Evolutionary conservation across 805 yeast species (phyloP), one percentile per base, ranked within the genome.

Genomic region (Candida rishiriensis): DNA sequence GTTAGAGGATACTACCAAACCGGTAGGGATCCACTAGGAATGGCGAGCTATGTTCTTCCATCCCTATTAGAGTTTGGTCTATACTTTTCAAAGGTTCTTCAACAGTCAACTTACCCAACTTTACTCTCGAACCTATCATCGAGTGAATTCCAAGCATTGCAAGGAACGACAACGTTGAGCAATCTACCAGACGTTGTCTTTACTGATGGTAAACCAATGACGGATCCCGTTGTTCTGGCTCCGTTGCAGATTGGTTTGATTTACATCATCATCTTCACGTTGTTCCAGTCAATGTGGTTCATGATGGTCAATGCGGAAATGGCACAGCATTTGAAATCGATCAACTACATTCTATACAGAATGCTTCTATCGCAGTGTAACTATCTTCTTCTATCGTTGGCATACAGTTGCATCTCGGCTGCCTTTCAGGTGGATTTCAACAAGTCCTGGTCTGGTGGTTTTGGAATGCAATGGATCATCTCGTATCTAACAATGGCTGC

Each of bases 201-300:
- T 18, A 48, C 44, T 3, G 88, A 85, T 55, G 61, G 69, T 28
- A 66, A 70, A n/a, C 85, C 86, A 2, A 69, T 66, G 41, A 61
- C 62, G 1, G 66, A 78, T 52, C 67, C 76, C 2, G 79, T 76
- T 5, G 57, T 81, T 12, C 52, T 73, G 36, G 89, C 89, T 0
- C 88, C 90, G 5, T 61, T 79, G 4, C 91, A 85, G 60, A 82
- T 85, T 47, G 93, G 93, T 41, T 71, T 84, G 50, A 82, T 86
- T 60, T 85, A 79, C 58, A 68, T 84, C 58, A 73, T 86, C 54
- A 79, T 86, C 58, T 60, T 85, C 44, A 79, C 91, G 3, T 84
- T 87, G 59, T 83, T 87, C 73, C 83, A 81, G 52, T 73, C 83
- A 53, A 75, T 71, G 61, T 75, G 85, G 68, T 81, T 81, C 56